A percentile compares a stretch with the other conserved stretches of the same genome.
Conservation (phyloP, 345 rosid species). For the Heritiera fomes region DNA sequence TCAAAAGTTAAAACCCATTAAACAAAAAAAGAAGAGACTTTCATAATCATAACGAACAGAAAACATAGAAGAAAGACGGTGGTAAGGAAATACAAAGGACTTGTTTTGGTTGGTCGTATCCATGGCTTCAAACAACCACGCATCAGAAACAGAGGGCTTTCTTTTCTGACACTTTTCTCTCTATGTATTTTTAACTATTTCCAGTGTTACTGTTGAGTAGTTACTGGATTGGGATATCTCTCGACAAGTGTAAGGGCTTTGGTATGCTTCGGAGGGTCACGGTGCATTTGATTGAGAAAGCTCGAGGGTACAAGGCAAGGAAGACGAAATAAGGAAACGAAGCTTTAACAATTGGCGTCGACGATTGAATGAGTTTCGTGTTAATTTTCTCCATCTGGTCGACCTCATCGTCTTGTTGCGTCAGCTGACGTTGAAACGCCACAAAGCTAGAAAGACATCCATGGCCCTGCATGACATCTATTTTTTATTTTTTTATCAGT, state of each 20-base stretch:
- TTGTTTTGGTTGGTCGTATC: background rate
- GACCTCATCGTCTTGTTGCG: background rate
- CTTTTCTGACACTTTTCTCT: background rate
- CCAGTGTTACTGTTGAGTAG: too few species aligned
- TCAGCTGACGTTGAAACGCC: background rate
- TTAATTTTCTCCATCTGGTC: too few species aligned
- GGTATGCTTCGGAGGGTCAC: background rate
- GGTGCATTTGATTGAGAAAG: background rate
- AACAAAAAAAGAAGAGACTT: background rate
- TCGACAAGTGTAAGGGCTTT: background rate
- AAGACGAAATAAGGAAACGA: background rate
- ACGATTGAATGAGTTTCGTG: background rate
- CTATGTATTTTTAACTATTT: background rate
- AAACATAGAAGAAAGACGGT: background rate
- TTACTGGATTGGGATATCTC: background rate
- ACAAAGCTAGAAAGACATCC: background rate
- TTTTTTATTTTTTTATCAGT: too few species aligned
- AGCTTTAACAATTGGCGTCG: background rate
- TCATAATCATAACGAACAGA: background rate
- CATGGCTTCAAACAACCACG: constrained; percentile 7
- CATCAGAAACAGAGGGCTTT: background rate
- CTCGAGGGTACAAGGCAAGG: background rate
- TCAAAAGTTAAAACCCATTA: background rate
- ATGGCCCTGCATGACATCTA: background rate
- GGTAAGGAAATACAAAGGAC: background rate